Conservation (phyloP, 208 protist species). For the Leishmania gerbilli region DNA sequence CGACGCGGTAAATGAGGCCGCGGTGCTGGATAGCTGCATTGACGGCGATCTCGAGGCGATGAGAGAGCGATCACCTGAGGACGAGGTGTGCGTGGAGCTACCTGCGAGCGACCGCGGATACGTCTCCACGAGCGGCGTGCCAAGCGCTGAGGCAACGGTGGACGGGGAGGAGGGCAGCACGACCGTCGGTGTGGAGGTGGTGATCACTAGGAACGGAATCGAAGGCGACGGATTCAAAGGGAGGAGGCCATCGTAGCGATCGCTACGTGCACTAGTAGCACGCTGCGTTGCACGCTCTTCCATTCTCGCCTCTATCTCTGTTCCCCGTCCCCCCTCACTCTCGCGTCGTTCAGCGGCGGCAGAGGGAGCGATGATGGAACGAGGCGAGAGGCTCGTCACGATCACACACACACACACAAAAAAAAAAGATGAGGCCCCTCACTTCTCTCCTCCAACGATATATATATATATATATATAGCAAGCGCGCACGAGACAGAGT, state of each 20-base stretch:
- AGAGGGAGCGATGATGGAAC: background rate
- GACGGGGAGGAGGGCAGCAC: background rate
- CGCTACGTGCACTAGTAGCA: background rate
- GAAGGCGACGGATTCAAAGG: background rate
- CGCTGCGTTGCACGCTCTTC: background rate
- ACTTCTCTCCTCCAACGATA: too few species aligned
- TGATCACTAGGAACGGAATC: background rate
- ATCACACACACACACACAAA: too few species aligned
- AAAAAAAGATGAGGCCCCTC: too few species aligned
- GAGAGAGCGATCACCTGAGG: constrained; percentile 5
- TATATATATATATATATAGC: background rate
- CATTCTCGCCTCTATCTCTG: background rate
- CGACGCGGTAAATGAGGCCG: background rate
- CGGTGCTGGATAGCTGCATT: background rate
- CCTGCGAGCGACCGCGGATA: background rate
- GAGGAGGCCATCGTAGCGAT: background rate
- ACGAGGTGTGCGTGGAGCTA: constrained; percentile 1
- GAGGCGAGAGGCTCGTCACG: background rate
- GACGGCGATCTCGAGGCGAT: constrained; percentile 8
- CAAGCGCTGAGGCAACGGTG: background rate
- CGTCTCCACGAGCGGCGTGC: background rate
- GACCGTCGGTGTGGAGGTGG: constrained; percentile 2
- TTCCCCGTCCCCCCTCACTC: background rate
- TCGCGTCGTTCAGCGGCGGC: background rate
- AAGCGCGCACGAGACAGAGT: background rate